Evolutionary conservation across 2,329 filamentous ascomycete genomes (phyloP).

Genomic region (Pseudogymnoascus sp.): DNA sequence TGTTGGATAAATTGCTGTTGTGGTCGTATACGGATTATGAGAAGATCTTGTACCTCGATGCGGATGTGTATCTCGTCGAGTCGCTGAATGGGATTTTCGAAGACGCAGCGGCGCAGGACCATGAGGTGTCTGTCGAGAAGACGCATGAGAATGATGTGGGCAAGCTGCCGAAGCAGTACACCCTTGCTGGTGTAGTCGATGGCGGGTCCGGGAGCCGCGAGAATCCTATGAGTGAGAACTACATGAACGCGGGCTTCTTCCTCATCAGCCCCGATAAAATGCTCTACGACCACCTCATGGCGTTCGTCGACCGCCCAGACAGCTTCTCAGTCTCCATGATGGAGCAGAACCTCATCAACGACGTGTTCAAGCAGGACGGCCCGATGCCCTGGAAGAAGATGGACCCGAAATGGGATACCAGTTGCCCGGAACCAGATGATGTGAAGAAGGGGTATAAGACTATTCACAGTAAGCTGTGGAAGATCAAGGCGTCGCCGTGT

Average conservation of each 20-base stretch:
- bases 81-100: constrained; percentile 29
- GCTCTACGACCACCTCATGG: constrained; percentile 31
- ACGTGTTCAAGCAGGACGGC: constrained; percentile 30
- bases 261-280: constrained; percentile 27
- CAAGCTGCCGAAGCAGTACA: constrained; percentile 15
- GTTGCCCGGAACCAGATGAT: constrained; percentile 31
- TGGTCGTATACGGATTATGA: constrained; percentile 28
- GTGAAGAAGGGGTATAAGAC: constrained; percentile 28
- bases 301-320: constrained; percentile 25
- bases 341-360: constrained; percentile 33
- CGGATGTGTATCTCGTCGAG: constrained; percentile 27
- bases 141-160: constrained; percentile 14
- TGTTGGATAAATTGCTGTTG: constrained; percentile 29
- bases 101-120: constrained; percentile 16
- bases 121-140: background rate
- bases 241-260: constrained; percentile 30
- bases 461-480: constrained; percentile 35
- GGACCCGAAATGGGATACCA: constrained; percentile 32
- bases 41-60: constrained; percentile 30
- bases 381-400: constrained; percentile 34
- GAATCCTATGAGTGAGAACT: constrained; percentile 17
- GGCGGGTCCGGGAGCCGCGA: constrained; percentile 18
- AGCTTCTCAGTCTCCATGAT: constrained; percentile 28
- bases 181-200: constrained; percentile 18
- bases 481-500: constrained; percentile 14